Conservation (phyloP, 371 early-diverging fungal species). For the Basidiobolus meristosporus region DNA sequence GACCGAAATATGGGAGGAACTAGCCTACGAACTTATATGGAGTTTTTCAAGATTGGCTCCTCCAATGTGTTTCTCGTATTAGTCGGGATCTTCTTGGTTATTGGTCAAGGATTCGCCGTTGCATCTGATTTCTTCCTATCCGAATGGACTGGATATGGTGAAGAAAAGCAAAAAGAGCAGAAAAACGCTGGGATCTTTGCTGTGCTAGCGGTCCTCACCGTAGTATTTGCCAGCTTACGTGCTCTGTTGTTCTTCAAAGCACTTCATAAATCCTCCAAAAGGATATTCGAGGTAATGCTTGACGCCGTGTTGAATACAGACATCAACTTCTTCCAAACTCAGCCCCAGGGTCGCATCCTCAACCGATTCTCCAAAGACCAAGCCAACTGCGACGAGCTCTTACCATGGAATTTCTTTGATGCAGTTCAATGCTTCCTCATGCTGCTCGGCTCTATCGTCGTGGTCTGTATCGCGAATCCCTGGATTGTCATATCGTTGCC, state of each 20-base stretch:
- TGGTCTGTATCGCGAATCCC: conserved; percentile 14
- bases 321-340: conserved; percentile 80
- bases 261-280: conserved; percentile 6
- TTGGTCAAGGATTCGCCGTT: conserved; percentile 8
- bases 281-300: conserved; percentile 12
- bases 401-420: conserved; percentile 35
- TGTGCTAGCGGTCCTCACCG: conserved; percentile 5
- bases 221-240: conserved; percentile 9
- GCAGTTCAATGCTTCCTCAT: conserved; percentile 19
- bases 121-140: conserved; percentile 11
- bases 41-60: conserved; percentile 13
- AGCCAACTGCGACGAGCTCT: conserved; percentile 57
- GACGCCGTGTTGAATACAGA: conserved; percentile 35
- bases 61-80: conserved; percentile 4
- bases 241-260: conserved; percentile 10
- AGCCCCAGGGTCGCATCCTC: conserved; percentile 71
- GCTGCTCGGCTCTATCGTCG: conserved; percentile 17
- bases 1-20: conserved; percentile 11
- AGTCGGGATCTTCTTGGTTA: conserved; percentile 4
- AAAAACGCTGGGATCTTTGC: conserved; percentile 8
- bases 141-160: conserved; percentile 3
- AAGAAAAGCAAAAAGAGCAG: conserved; percentile 3
- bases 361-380: conserved; percentile 81
- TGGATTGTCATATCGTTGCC: conserved; percentile 16
- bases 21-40: conserved; percentile 7